These are phyloP conservation scores for Auricularia sp. DNA, from an alignment of 768 basidiomycete species.

Conservation along the genomic window DNA sequence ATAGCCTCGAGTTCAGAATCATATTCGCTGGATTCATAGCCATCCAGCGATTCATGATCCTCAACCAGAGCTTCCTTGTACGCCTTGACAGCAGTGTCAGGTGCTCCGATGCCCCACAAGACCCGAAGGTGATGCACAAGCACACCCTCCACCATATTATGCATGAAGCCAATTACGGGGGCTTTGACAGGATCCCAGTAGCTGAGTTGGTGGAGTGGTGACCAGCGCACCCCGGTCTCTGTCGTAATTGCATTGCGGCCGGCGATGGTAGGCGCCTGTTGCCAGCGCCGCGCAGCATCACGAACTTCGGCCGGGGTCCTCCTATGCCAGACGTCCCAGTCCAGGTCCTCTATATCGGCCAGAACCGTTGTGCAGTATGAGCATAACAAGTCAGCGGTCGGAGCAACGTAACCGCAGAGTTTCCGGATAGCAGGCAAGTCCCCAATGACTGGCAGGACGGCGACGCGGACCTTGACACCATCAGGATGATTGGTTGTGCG, in stretches of 20 bases:
- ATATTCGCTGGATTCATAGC: neutral
- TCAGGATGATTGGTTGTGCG: constrained; percentile 14
- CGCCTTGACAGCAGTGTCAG: neutral
- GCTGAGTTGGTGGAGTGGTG: constrained; percentile 17
- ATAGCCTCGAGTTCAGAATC: neutral
- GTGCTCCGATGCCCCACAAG: constrained; percentile 10
- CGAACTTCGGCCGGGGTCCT: neutral
- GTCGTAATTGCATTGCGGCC: neutral
- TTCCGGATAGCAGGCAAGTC: neutral
- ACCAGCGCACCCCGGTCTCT: constrained; percentile 20
- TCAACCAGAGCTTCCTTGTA: neutral
- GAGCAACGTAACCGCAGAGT: neutral
- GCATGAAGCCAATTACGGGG: constrained; percentile 21
- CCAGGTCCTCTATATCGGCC: neutral
- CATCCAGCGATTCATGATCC: neutral
- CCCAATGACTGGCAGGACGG: neutral
- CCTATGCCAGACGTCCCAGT: neutral
- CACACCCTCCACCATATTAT: constrained; percentile 20
- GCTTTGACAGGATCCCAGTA: constrained; percentile 23
- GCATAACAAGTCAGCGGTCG: neutral
- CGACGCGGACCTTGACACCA: constrained; percentile 17
- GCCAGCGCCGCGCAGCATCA: neutral
- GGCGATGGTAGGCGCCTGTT: neutral
- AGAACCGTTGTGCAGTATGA: neutral
- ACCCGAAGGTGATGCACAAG: constrained; percentile 15